Percentiles rank a stretch among this genome's conserved stretches.
These are phyloP conservation scores for Fraxinus americana DNA, from an alignment of 257 asterid species.

Conservation along the genomic window DNA sequence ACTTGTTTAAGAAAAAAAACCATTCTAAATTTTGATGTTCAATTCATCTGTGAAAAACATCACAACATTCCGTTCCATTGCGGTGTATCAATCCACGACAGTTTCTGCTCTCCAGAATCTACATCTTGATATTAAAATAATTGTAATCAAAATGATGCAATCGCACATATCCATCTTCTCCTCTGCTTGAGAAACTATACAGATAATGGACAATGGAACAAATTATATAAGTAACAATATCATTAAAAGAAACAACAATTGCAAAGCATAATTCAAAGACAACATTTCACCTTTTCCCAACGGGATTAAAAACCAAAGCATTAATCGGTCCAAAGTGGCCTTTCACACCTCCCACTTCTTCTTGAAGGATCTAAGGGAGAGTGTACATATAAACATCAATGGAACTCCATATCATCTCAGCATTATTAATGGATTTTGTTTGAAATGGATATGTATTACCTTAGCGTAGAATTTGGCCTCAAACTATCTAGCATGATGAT, in stretches of 20 bases:
- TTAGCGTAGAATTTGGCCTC: conserved; percentile 88
- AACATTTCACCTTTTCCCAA: conserved; percentile 68
- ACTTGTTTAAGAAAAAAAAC: too few relatives aligned
- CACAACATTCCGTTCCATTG: too few relatives aligned
- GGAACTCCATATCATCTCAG: background rate
- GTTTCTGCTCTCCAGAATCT: background rate
- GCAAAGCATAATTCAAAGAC: background rate
- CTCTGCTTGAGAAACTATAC: conserved; percentile 80
- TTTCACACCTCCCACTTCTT: conserved; percentile 86
- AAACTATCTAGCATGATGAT: conserved; percentile 89
- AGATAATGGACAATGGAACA: background rate
- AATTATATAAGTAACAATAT: too few relatives aligned
- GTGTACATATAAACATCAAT: conserved; percentile 16
- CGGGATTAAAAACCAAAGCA: conserved; percentile 92
- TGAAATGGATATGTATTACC: conserved; percentile 41
- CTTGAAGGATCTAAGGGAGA: conserved; percentile 62
- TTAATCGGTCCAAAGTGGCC: conserved; percentile 95
- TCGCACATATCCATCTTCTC: conserved; percentile 92
- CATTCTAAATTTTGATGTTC: too few relatives aligned
- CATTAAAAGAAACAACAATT: background rate
- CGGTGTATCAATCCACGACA: too few relatives aligned
- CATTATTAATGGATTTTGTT: background rate
- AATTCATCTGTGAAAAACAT: too few relatives aligned
- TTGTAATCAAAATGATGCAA: conserved; percentile 81
- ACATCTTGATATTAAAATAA: conserved; percentile 78